phyloP scores from a whole-genome alignment of 108 stramenopile genomes.

The Pseudonitzschia multiseries region DNA sequence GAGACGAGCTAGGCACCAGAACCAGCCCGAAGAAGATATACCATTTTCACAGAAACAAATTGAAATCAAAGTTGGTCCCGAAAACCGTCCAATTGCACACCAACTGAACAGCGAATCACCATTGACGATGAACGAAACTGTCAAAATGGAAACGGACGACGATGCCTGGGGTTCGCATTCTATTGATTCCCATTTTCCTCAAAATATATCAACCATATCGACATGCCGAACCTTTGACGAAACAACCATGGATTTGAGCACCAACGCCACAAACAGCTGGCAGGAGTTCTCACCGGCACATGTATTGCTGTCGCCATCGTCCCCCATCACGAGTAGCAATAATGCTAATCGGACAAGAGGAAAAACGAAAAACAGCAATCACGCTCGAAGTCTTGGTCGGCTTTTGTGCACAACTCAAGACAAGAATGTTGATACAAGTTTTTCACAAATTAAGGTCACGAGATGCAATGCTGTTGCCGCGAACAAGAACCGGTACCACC shows the following conservation, averaged over 20 bases:
- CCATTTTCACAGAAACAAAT: neutral
- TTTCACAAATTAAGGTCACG: neutral
- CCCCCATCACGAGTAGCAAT: neutral
- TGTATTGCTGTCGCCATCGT: neutral
- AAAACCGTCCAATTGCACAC: neutral
- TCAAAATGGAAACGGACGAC: neutral
- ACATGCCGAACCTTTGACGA: slow-evolving; percentile 8
- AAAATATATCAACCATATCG: neutral
- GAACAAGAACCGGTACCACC: too few relatives aligned
- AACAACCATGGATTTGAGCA: neutral
- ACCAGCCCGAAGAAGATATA: neutral
- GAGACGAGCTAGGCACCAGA: neutral
- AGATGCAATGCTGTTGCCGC: neutral
- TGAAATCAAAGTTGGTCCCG: neutral
- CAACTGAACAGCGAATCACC: neutral
- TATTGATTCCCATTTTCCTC: neutral
- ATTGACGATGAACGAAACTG: neutral
- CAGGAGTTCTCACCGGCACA: neutral
- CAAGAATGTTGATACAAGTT: neutral
- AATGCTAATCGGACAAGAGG: neutral
- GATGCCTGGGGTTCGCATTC: neutral
- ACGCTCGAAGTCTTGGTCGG: neutral
- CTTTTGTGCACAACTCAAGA: neutral
- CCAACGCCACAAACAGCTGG: neutral
- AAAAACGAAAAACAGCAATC: neutral